Evolutionary conservation across 768 basidiomycete genomes (phyloP), one percentile per base, ranked within the genome.

Genomic region (Cystobasidium onofrii): DNA sequence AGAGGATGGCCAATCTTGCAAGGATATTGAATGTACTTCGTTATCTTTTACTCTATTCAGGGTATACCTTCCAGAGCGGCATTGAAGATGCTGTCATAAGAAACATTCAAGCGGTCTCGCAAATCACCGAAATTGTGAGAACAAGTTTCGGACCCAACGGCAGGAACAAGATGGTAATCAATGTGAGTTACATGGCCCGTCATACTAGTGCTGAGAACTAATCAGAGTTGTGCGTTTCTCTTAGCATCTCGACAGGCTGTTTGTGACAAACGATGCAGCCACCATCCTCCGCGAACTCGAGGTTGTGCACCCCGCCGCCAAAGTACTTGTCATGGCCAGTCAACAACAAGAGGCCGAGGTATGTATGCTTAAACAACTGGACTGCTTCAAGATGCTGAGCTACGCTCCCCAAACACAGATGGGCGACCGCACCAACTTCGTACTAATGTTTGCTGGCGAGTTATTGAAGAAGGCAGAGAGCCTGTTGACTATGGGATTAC

Each of bases 231-330:
- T 13, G 7, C 44, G 13, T 7, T 23, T 15, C 13, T 31, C 10
- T 3, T 54, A 71, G 69, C 95, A 98, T 82, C 85, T 99, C 41
- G 93, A 93, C 69, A 86, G 88, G 81, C 85, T 97, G 44, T 98
- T 98, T 82, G 94, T 98, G 74, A 99, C 96, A 39, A 95, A 92
- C 60, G 95, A 99, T 86, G 95, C 96, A 12, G 96, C 96, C 15
- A 98, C 95, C 73, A 98, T 99, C 82, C 92, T 99, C 79, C 86
- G 89, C 76, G 96, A 99, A 83, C 88, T 98, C 80, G 96, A 99
- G 80, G 92, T 99, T 72, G 92, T 98, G 18, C 96, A 99, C 82
- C 96, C 96, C 0, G 96, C 95, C 4, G 96, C 94, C 36, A 99
- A 98, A 81, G 84, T 99, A n/a, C 83, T 98, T n/a, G 95, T 97